phyloP scores from a whole-genome alignment of 2,329 filamentous ascomycete species.

The Paraphaeosphaeria sporulosa region DNA sequence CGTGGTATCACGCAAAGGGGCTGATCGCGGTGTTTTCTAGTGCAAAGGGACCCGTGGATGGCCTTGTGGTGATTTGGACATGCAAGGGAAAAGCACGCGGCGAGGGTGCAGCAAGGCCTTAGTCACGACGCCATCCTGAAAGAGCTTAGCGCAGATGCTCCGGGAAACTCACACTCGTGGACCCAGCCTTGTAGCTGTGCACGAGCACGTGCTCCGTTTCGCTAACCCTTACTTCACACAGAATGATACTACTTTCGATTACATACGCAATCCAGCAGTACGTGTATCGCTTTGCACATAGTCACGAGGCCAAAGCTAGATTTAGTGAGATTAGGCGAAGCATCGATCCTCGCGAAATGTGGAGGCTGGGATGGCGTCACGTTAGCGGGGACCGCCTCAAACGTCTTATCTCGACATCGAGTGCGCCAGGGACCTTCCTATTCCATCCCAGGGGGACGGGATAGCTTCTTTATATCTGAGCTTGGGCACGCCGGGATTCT shows the following conservation, averaged over 20 bases:
- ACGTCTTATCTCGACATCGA: slow-evolving; percentile 4
- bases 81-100: no score
- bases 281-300: neutral
- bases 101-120: no score
- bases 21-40: no score
- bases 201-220: neutral
- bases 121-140: no score
- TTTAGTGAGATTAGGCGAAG: neutral
- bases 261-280: neutral
- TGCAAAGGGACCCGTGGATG: no score
- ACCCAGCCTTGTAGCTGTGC: no score
- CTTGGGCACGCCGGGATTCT: neutral
- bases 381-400: slow-evolving; percentile 2
- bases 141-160: no score
- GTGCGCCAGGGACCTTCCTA: neutral
- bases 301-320: neutral
- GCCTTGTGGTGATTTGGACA: no score
- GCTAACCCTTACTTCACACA: neutral
- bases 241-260: no score
- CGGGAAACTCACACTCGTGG: no score
- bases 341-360: slow-evolving; percentile 5
- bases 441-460: neutral
- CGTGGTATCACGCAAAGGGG: no score
- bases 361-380: slow-evolving; percentile 18
- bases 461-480: neutral